phyloP scores from a whole-genome alignment of 108 stramenopile species.

The Seminavis robusta region DNA sequence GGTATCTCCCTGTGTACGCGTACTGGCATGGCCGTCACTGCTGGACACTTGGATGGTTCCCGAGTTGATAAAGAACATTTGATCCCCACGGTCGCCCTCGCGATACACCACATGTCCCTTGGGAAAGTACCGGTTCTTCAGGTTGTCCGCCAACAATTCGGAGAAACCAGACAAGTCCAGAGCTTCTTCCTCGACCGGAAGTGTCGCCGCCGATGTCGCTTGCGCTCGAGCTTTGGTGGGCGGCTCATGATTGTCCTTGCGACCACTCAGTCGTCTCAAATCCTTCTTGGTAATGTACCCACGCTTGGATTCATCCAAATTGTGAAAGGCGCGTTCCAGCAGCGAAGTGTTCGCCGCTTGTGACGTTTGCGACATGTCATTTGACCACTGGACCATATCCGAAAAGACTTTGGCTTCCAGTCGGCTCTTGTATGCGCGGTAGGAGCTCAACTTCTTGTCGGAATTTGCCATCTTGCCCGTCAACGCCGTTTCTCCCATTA shows the following conservation, averaged over 20 bases:
- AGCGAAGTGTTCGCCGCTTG: slow-evolving; percentile 50
- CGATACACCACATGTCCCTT: slow-evolving; percentile 67
- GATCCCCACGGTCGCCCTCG: slow-evolving; percentile 61
- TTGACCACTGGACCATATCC: slow-evolving; percentile 40
- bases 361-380: slow-evolving; percentile 25
- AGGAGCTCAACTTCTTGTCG: slow-evolving; percentile 55
- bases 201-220: slow-evolving; percentile 4
- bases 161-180: slow-evolving; percentile 65
- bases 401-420: slow-evolving; percentile 72
- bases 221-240: background rate
- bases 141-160: slow-evolving; percentile 70
- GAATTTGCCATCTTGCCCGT: slow-evolving; percentile 65
- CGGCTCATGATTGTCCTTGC: slow-evolving; percentile 9
- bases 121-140: slow-evolving; percentile 77
- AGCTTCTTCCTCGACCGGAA: slow-evolving; percentile 28
- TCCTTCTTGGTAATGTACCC: slow-evolving; percentile 49
- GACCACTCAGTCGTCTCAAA: slow-evolving; percentile 32
- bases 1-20: slow-evolving; percentile 44
- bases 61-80: slow-evolving; percentile 83
- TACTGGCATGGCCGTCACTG: slow-evolving; percentile 43
- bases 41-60: slow-evolving; percentile 71
- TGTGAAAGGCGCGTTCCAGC: slow-evolving; percentile 70
- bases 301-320: slow-evolving; percentile 41
- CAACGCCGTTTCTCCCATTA: slow-evolving; percentile 76
- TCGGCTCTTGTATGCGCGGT: slow-evolving; percentile 59